These are phyloP conservation scores for Luvunga scandens DNA, from an alignment of 345 rosid genomes.

Conservation along the genomic window DNA sequence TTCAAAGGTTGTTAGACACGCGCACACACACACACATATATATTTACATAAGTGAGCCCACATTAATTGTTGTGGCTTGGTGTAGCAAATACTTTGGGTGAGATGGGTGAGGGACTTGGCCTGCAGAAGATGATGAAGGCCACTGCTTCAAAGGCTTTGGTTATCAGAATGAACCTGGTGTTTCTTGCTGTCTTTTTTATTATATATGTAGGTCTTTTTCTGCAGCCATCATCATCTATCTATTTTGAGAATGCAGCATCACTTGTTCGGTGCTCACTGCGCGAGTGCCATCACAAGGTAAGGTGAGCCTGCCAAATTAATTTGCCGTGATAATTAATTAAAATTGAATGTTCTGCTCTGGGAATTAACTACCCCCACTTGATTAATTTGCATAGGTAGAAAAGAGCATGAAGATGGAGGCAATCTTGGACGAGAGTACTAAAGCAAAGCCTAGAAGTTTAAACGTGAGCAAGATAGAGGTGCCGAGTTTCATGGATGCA, in stretches of 20 bases:
- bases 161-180: conserved; percentile 60
- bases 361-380: neutral
- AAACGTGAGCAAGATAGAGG: conserved; percentile 52
- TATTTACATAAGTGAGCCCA: conserved; percentile 16
- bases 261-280: conserved; percentile 67
- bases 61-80: neutral
- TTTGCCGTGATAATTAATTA: too few relatives aligned
- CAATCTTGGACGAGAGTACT: conserved; percentile 35
- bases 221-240: conserved; percentile 64
- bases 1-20: conserved; percentile 6
- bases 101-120: conserved; percentile 40
- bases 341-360: neutral
- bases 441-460: neutral
- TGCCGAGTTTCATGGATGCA: conserved; percentile 58
- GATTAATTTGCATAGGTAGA: conserved; percentile 36
- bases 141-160: conserved; percentile 56
- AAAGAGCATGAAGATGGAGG: conserved; percentile 62
- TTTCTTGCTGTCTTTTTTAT: conserved; percentile 65
- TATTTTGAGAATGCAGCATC: conserved; percentile 63
- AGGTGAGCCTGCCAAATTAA: conserved; percentile 56
- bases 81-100: conserved; percentile 8
- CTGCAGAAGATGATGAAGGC: conserved; percentile 49
- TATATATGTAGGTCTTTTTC: conserved; percentile 49
- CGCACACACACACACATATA: neutral
- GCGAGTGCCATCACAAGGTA: conserved; percentile 87